Evolutionary conservation across 192 early-diverging fungal species (phyloP), one percentile per base, ranked within the genome.

Genomic region (Entomortierella parvispora): DNA sequence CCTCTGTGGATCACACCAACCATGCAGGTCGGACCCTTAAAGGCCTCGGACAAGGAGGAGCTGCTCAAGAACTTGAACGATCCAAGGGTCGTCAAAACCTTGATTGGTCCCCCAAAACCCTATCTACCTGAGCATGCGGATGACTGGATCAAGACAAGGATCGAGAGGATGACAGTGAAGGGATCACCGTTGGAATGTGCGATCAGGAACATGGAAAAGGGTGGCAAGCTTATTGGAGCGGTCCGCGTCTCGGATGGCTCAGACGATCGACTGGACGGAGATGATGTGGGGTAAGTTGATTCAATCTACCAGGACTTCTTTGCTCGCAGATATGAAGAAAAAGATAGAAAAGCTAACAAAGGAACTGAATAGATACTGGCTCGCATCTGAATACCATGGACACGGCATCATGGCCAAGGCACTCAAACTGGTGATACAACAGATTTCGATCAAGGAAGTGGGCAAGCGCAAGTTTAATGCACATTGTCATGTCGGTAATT

Each of bases 381-480:
- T 65, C 2, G 37, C 49, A 4, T 51, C 62, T 18, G 62, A 52
- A 4, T 65, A 65, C 42, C 62, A 65, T 1, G 62, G 62, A 4
- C 49, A 65, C 18, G 62, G 62, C 20, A 26, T 65, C 15, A 54
- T 65, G 62, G 15, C 62, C 28, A 65, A 65, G 26, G 62, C 62
- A 8, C 42, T 65, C 3, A 23, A 42, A 14, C n/a, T 52, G 28
- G 7, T 65, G 15, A 17, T 65, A 10, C 62, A 54, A 15, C 34
- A 53, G 17, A 26, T 65, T 1, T 42, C 50, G 14, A 65, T 65
- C 15, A 53, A 54, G 2, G 50, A 65, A 45, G 51, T 20, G 6
- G 62, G 62, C 51, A 65, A 65, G 4, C 62, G 62, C 37, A 65
- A 65, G 18, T 55, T 54, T 37, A 65, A 46, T 18, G 12, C 50